Base-by-base conservation (phyloP, 768 basidiomycete genomes). In the Tylopilus vinaceipallidus region DNA sequence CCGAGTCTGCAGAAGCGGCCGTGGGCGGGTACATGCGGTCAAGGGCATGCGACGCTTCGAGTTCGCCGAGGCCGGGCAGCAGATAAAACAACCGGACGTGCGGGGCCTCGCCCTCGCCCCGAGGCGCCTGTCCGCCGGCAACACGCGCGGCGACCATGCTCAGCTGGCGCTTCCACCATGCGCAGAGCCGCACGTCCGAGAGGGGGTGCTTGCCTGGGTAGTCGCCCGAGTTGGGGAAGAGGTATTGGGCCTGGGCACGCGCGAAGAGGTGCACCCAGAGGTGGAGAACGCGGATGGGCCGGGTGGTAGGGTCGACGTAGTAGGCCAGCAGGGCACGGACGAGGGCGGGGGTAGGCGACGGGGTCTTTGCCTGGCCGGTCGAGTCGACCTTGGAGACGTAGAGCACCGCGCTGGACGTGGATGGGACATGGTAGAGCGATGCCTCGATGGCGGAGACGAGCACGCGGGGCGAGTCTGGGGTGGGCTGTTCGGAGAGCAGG, bases 311-410 rank as follows among this genome's bases (percentile, higher is more conserved):
- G 48, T 84, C 76, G 29, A 78, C 74, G 60, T 88, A 88, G 69
- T 70, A 90, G 17, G 56, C 48, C 13, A 98, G 55, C 49, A 97
- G 75, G 0, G 85, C 72, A 17, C 75, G 73, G 37, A 91, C 82
- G 45, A 98, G 80, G 12, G 76, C 63, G 4, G 79, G 70, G 2
- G 93, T 92, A 3, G 89, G 88, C 34, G 85, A 80, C 0, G 84
- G 87, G 4, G 67, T 54, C 23, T 60, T 64, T 9, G 75, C 78
- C 64, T 94, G 84, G 0, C 95, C 95, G 1, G 95, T 91, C 11
- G 93, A 84, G 66, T 99, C 97, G 45, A 97, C 84, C 71, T 99
- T 99, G 42, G 91, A 90, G 44, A 99, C 76, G 67, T 98, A 97
- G 27, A 98, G 68, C 29, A 98, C 78, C 3, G 82, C 82, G 47